Evolutionary conservation across 805 yeast genomes (phyloP).

Genomic region (Yarrowia porcina): DNA sequence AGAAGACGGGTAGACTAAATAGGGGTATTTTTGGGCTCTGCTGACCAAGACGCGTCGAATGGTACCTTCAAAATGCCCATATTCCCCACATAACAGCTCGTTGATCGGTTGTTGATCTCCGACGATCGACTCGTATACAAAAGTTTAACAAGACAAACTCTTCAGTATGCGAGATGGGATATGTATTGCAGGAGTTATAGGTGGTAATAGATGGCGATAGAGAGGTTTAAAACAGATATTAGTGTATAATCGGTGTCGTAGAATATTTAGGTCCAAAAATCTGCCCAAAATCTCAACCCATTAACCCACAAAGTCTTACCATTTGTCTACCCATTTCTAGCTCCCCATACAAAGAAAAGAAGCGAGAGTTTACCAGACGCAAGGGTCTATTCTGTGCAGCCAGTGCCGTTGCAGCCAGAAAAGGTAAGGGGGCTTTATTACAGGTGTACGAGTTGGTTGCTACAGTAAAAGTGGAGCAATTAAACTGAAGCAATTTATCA

Average conservation of each 20-base stretch:
- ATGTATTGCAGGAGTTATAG: too few species aligned
- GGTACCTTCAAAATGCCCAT: not conserved
- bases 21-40: not conserved
- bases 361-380: not conserved
- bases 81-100: not conserved
- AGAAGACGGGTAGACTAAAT: not conserved
- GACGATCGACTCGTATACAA: constrained; percentile 6
- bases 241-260: too few species aligned
- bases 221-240: too few species aligned
- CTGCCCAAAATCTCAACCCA: not conserved
- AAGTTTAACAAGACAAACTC: not conserved
- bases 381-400: constrained; percentile 9
- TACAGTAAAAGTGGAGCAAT: too few species aligned
- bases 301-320: too few species aligned
- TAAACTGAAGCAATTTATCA: too few species aligned
- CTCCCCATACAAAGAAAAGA: not conserved
- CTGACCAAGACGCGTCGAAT: not conserved
- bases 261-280: too few species aligned
- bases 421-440: not conserved
- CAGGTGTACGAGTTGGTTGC: too few species aligned
- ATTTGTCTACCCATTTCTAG: too few species aligned
- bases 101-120: not conserved
- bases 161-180: too few species aligned
- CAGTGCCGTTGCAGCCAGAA: not conserved
- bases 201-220: too few species aligned